Base-by-base conservation (phyloP, 1,284 basidiomycete genomes). In the Cryptococcus maquisensis region DNA sequence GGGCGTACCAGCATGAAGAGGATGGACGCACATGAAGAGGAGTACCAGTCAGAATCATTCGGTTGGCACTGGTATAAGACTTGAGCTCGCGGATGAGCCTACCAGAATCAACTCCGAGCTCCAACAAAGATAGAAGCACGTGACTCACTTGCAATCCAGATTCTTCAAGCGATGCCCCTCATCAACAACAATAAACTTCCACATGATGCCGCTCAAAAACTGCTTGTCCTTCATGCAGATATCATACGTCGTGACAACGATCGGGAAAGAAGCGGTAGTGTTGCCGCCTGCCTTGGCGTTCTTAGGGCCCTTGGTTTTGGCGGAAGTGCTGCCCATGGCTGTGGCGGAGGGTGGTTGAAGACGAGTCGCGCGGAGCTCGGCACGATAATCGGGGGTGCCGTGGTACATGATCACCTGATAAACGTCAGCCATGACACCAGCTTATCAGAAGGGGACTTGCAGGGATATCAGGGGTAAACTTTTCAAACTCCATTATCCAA, bases 131-230 rank as follows among this genome's bases (percentile, higher is more conserved):
- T 23, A 21, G 4, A 23, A 13, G 23, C 16, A 20, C 43, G 20
- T 23, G 41, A 66, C 75, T 63, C 58, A 77, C 76, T 84, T 86
- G 74, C 89, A 92, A 68, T 97, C 84, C 58, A 94, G 79, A 66
- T 98, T 97, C 79, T 97, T 97, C 64, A 98, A 74, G 23, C 94
- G 81, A 73, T 98, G 94, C 0, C 93, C 92, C 74, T 98, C 94
- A 71, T 97, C 94, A 0, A 97, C 93, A 50, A 97, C 88, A 62
- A 97, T 90, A 67, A 91, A 95, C 49, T 90, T 91, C 90, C 90
- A 95, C 51, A 84, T 78, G 68, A 87, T 86, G 49, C 81, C 81
- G 4, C 81, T 77, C 35, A 95, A 79, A 64, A 83, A 81, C 35
- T 79, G 75, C 12, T 85, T 81, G 68, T 96, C 92, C 59, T 82